Percentiles rank a stretch among this genome's conserved stretches.
phyloP scores from a whole-genome alignment of 352 stramenopile species.

The Phytophthora meadii region DNA sequence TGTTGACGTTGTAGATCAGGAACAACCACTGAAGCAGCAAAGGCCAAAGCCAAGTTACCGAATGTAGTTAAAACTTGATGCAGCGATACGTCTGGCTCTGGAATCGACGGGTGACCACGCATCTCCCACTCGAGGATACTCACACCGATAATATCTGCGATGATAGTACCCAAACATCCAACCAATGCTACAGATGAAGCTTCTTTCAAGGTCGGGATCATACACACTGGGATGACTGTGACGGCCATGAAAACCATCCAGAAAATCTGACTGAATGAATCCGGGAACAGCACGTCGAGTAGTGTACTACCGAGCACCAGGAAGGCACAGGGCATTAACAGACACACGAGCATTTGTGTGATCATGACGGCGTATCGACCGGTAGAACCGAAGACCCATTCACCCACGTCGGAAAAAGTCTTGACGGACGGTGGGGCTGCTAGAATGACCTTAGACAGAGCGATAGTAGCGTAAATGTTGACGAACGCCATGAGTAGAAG shows the following conservation, averaged over 20 bases:
- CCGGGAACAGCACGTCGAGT: conserved; percentile 57
- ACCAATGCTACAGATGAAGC: conserved; percentile 27
- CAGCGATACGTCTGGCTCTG: conserved; percentile 34
- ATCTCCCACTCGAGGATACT: conserved; percentile 40
- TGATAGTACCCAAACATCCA: conserved; percentile 40
- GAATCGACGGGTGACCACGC: conserved; percentile 40
- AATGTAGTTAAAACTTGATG: conserved; percentile 41
- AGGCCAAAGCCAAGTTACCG: conserved; percentile 42
- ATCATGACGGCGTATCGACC: conserved; percentile 53
- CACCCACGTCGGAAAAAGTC: conserved; percentile 55
- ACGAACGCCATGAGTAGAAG: conserved; percentile 69
- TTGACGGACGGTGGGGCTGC: conserved; percentile 28
- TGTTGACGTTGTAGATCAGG: conserved; percentile 49
- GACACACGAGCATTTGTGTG: conserved; percentile 52
- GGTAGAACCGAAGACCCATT: conserved; percentile 45
- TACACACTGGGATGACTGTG: conserved; percentile 38
- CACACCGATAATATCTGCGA: conserved; percentile 41
- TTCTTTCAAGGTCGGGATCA: conserved; percentile 47
- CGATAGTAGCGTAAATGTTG: conserved; percentile 67
- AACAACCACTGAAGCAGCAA: conserved; percentile 37
- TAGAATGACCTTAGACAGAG: conserved; percentile 46
- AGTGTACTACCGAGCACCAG: conserved; percentile 58
- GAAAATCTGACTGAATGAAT: conserved; percentile 49
- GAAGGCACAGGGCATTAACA: conserved; percentile 56
- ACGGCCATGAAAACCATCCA: conserved; percentile 52